A percentile compares a stretch with the other conserved stretches of the same genome.
Evolutionary conservation across 805 yeast species (phyloP).

Genomic region (Komagataella mondaviorum): DNA sequence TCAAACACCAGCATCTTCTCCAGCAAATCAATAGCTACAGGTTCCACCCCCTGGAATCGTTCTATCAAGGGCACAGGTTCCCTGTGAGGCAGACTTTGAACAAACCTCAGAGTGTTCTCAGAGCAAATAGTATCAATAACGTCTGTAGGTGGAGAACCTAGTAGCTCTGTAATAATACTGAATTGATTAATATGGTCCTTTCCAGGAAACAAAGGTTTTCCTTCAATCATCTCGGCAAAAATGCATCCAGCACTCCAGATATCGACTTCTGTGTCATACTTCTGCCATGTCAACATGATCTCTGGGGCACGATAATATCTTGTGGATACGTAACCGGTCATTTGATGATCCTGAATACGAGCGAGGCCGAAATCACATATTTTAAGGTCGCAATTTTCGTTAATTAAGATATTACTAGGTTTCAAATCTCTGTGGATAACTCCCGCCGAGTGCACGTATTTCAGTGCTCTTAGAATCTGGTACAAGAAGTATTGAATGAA

Average conservation of each 20-base stretch:
- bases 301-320: constrained; percentile 96
- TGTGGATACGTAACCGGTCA: constrained; percentile 97
- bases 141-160: constrained; percentile 90
- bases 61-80: constrained; percentile 84
- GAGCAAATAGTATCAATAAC: constrained; percentile 94
- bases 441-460: constrained; percentile 91
- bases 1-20: constrained; percentile 90
- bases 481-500: constrained; percentile 94
- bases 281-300: constrained; percentile 97
- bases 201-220: constrained; percentile 94
- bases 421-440: constrained; percentile 90
- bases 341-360: constrained; percentile 94
- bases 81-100: constrained; percentile 82
- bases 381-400: constrained; percentile 93
- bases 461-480: constrained; percentile 88
- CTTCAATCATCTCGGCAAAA: constrained; percentile 95
- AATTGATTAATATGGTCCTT: constrained; percentile 98
- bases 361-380: constrained; percentile 97
- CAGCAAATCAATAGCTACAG: constrained; percentile 78
- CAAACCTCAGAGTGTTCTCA: constrained; percentile 89
- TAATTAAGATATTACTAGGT: constrained; percentile 86
- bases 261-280: constrained; percentile 92
- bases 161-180: constrained; percentile 86
- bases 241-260: constrained; percentile 98
- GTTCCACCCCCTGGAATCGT: constrained; percentile 67